Conservation (phyloP, 176 grass and related monocot genomes). For the Zea luxurians region DNA sequence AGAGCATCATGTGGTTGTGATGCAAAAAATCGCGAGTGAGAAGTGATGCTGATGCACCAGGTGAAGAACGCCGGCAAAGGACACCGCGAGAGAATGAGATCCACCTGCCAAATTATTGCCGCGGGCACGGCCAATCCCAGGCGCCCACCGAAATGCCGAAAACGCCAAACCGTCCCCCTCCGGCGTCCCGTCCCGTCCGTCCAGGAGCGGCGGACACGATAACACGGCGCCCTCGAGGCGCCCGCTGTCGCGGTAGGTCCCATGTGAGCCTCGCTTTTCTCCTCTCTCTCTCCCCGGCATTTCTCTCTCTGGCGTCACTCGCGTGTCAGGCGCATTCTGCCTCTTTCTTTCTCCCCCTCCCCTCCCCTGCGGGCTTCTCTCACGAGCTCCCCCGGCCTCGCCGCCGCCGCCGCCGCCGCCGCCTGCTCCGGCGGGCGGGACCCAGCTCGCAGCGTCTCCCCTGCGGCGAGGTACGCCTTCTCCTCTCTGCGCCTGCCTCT, state of each 20-base stretch:
- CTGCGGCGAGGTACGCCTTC: slow-evolving; percentile 30
- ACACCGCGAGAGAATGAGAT: neutral
- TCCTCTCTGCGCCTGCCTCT: neutral
- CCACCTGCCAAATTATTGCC: slow-evolving; percentile 14
- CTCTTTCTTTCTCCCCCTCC: neutral
- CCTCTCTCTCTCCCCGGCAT: neutral
- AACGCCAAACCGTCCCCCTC: neutral
- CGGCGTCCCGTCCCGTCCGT: neutral
- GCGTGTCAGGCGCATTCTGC: slow-evolving; percentile 5
- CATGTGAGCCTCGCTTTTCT: neutral
- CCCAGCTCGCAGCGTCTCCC: slow-evolving; percentile 11
- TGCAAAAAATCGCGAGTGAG: too few species aligned
- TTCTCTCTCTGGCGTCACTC: slow-evolving; percentile 20
- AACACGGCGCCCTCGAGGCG: neutral
- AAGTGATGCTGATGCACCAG: too few species aligned
- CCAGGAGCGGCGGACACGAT: neutral
- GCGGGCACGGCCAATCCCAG: slow-evolving; percentile 18
- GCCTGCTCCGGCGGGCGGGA: slow-evolving; percentile 22
- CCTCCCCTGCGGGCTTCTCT: neutral
- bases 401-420: neutral
- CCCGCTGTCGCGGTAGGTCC: neutral
- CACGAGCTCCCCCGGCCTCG: neutral
- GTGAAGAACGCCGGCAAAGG: neutral
- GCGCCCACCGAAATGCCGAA: neutral
- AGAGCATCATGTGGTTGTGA: too few species aligned